phyloP scores from a whole-genome alignment of 192 early-diverging fungal genomes.

The Thoreauomyces humboldtii region DNA sequence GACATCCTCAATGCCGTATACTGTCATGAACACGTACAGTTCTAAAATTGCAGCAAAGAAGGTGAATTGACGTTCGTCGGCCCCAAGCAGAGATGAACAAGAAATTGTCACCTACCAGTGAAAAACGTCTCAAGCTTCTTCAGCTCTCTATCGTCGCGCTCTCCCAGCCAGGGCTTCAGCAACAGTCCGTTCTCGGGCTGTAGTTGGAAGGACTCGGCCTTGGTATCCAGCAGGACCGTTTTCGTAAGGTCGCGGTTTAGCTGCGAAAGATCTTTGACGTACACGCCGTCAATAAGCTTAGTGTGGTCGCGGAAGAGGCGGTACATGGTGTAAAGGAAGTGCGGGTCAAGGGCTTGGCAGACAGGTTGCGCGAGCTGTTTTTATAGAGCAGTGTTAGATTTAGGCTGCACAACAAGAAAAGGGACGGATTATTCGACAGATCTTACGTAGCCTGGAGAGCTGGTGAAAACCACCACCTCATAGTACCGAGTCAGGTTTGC shows the following conservation, averaged over 20 bases:
- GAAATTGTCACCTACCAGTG: slow-evolving; percentile 66
- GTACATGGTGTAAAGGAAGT: slow-evolving; percentile 76
- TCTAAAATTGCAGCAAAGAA: too few relatives aligned
- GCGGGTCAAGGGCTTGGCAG: slow-evolving; percentile 85
- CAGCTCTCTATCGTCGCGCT: slow-evolving; percentile 76
- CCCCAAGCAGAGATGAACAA: background rate
- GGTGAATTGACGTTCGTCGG: too few relatives aligned
- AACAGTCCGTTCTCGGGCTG: slow-evolving; percentile 92
- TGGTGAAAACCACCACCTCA: slow-evolving; percentile 96
- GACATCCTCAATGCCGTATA: slow-evolving; percentile 44
- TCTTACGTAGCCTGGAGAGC: slow-evolving; percentile 74
- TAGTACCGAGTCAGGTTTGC: slow-evolving; percentile 86
- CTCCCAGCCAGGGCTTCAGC: slow-evolving; percentile 83
- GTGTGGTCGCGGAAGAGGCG: slow-evolving; percentile 91
- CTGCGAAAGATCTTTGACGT: slow-evolving; percentile 77
- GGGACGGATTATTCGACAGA: too few relatives aligned
- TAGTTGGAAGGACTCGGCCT: slow-evolving; percentile 75
- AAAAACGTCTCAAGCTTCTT: slow-evolving; percentile 85
- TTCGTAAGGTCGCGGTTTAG: slow-evolving; percentile 93
- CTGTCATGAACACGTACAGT: slow-evolving; percentile 36
- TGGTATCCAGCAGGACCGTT: slow-evolving; percentile 91
- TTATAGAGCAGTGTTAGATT: background rate
- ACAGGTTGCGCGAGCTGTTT: slow-evolving; percentile 73
- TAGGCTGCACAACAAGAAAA: background rate
- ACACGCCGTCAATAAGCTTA: slow-evolving; percentile 79